Base-by-base conservation (phyloP, 2,329 filamentous ascomycete genomes). In the Chaetomiaceae sp. region DNA sequence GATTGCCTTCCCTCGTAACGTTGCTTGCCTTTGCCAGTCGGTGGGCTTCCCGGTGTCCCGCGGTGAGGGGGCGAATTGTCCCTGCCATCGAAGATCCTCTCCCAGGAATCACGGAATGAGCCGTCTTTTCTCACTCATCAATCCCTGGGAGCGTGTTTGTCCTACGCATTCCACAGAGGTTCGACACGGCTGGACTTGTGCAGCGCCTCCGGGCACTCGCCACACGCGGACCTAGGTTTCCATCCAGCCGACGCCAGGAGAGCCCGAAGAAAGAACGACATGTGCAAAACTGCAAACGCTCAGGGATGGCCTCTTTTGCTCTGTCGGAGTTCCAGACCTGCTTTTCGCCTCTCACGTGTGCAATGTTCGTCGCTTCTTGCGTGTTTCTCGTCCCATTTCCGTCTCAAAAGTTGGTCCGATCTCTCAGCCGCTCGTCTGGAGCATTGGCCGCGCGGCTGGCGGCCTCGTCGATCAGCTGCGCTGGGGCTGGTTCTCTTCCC, bases 371-470 rank as follows among this genome's bases (percentile, higher is more conserved):
- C 15, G 19, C 14, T 25, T 42, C 29, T 46, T 51, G n/a, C n/a
- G n/a, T 47, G 31, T 38, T 47, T 47, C 37, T 33, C 36, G 43
- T 42, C 29, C 15, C 17, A 5, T 23, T 17, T 25, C 19, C 3
- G 6, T 3, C 27, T 14, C n/a, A 9, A 9, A 14, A 23, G 6
- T 1, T n/a, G n/a, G n/a, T 25, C 19, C 22, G 37, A 43, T 37
- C 42, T 34, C 36, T 39, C 42, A 42, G 23, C 29, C 46, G 33
- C 37, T 47, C 25, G 25, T 27, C 40, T 54, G 56, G 47, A 54
- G 54, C 34, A 52, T 27, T 40, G 45, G 47, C 46, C 47, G 54
- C 53, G 56, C 56, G 53, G 53, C 44, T 56, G 56, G 56, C 53
- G 51, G 56, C 48, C 39, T 52, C 37, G 56, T 39, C 45, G 51